Evolutionary conservation across 2,329 filamentous ascomycete species (phyloP).

Genomic region (Penicillium thymicola): DNA sequence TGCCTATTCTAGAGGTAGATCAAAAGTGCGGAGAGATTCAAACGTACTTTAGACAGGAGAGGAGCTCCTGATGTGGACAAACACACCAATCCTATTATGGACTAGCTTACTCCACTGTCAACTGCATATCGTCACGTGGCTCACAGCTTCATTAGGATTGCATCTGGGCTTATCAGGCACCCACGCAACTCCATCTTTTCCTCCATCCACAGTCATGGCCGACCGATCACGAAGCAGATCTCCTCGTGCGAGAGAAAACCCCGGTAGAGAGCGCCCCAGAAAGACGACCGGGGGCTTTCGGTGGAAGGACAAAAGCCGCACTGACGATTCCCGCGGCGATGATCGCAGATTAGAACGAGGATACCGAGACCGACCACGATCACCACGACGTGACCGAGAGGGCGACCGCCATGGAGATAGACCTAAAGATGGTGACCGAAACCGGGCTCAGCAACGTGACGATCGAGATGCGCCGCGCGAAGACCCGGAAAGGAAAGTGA

Average conservation of each 20-base stretch:
- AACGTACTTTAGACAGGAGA: conserved; percentile 4
- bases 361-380: conserved; percentile 44
- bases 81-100: conserved; percentile 11
- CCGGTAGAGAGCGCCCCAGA: conserved; percentile 38
- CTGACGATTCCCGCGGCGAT: conserved; percentile 46
- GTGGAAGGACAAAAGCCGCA: conserved; percentile 50
- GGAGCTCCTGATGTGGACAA: conserved; percentile 9
- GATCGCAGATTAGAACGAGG: conserved; percentile 53
- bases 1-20: neutral
- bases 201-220: conserved; percentile 24
- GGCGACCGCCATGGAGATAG: conserved; percentile 32
- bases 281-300: conserved; percentile 44
- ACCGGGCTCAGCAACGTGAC: conserved; percentile 27
- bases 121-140: conserved; percentile 25
- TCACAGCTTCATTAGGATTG: conserved; percentile 13
- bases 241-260: conserved; percentile 34
- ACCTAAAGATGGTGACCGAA: conserved; percentile 44
- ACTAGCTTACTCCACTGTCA: conserved; percentile 1
- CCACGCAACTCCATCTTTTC: conserved; percentile 13
- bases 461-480: conserved; percentile 29
- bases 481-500: conserved; percentile 41
- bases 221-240: conserved; percentile 45
- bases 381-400: conserved; percentile 37
- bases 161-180: conserved; percentile 19
- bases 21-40: neutral